A percentile compares a stretch with the other conserved stretches of the same genome.
Conservation (phyloP, 768 basidiomycete species). For the Leucosporidium yakuticum region DNA sequence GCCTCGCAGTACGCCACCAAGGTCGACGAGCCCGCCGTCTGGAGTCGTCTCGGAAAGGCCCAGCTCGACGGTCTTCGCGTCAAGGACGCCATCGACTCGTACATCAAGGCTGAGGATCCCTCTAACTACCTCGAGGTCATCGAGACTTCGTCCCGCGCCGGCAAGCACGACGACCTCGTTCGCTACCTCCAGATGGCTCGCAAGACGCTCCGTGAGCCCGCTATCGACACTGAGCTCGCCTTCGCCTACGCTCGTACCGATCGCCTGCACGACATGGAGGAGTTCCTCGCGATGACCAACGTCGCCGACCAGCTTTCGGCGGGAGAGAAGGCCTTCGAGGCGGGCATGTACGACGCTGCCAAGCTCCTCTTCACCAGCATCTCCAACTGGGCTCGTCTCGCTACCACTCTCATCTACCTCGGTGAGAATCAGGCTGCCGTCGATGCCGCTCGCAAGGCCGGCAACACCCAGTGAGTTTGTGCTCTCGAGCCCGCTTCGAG, state of each 20-base stretch:
- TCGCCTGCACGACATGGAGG: conserved; percentile 97
- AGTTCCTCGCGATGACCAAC: conserved; percentile 96
- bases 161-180: conserved; percentile 88
- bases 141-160: conserved; percentile 90
- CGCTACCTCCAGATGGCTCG: conserved; percentile 98
- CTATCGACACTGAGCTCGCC: conserved; percentile 94
- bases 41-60: conserved; percentile 96
- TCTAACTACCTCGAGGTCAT: conserved; percentile 91
- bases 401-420: conserved; percentile 95
- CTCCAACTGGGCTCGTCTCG: conserved; percentile 96
- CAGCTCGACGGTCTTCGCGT: conserved; percentile 96
- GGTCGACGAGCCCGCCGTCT: conserved; percentile 92
- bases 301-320: conserved; percentile 95
- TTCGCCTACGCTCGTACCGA: conserved; percentile 90
- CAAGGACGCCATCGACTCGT: conserved; percentile 97
- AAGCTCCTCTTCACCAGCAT: conserved; percentile 94
- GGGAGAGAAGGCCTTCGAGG: conserved; percentile 99
- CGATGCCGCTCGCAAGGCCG: conserved; percentile 97
- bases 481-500: not conserved
- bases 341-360: conserved; percentile 93
- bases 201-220: conserved; percentile 91
- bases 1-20: conserved; percentile 93
- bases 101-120: conserved; percentile 94
- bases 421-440: conserved; percentile 97
- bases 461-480: conserved; percentile 81